Base-by-base conservation (phyloP, 2,329 filamentous ascomycete species). In the Colletotrichum costaricense region DNA sequence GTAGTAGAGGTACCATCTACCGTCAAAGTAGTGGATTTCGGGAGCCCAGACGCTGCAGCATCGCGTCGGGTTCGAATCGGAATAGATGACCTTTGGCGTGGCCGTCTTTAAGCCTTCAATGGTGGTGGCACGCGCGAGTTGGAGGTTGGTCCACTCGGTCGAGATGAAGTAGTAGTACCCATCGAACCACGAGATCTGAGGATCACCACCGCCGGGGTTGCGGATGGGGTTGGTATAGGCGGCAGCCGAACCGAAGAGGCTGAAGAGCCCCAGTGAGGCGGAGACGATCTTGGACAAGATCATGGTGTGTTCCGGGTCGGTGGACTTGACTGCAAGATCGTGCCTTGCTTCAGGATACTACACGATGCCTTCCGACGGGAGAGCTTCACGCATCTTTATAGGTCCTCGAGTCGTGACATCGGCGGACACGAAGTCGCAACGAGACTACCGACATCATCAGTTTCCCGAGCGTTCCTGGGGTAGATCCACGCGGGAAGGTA, bases 1-100 rank as follows among this genome's bases (percentile, higher is more conserved):
- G 77, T 90, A 91, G 80, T 90, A 91, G 52, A 91, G 84, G 69
- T 88, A 90, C 88, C 88, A 86, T 22, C 67, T 76, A 16, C 80
- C 81, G n/a, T 85, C 82, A 8, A 90, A 77, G 69, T 86, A 86
- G 76, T 90, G 88, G 0, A 89, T 80, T 75, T 90, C 88, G 0
- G 88, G 89, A 0, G 89, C 88, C 89, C 89, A 91, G 49, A 91
- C 85, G 67, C 89, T 89, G 78, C 87, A 88, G 78, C 86, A 87
- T 19, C 87, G 82, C 4, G 80, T 81, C 2, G 87, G 77, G 19
- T 84, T 85, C 5, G 78, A 80, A 68, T 88, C 86, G 0, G 82
- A 84, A 81, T 87, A 91, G 33, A 91, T 86, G 3, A 82, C 77
- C 74, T 88, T 89, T 24, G 83, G 85, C 49, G 85, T 82, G 0